phyloP scores from a whole-genome alignment of 495 filamentous ascomycete genomes.

The Parmelia sp. region DNA sequence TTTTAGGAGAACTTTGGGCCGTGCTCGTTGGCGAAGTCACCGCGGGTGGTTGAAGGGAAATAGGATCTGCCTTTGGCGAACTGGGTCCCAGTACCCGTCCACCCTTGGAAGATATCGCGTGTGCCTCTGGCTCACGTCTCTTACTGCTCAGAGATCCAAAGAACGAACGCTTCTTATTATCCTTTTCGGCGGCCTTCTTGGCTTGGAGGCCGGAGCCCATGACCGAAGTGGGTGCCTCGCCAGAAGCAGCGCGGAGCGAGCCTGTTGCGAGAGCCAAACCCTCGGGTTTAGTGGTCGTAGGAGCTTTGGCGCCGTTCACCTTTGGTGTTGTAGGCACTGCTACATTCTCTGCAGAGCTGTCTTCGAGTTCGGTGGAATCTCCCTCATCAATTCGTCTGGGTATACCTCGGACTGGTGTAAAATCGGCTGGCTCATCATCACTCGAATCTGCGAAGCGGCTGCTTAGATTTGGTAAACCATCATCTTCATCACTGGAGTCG shows the following conservation, averaged over 20 bases:
- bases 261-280: constrained; percentile 26
- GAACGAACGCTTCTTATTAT: constrained; percentile 35
- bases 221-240: constrained; percentile 26
- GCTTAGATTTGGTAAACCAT: constrained; percentile 42
- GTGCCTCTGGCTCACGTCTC: constrained; percentile 33
- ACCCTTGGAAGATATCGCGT: constrained; percentile 18
- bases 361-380: constrained; percentile 65
- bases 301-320: constrained; percentile 17
- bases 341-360: constrained; percentile 47
- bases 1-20: constrained; percentile 21
- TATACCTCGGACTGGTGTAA: constrained; percentile 60
- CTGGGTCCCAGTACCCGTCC: constrained; percentile 9
- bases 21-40: constrained; percentile 15
- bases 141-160: constrained; percentile 42
- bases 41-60: constrained; percentile 17
- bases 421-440: constrained; percentile 47
- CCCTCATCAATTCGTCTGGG: constrained; percentile 52
- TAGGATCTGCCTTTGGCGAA: constrained; percentile 23
- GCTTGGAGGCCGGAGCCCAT: constrained; percentile 39
- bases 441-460: constrained; percentile 81
- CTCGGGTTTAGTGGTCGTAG: constrained; percentile 20
- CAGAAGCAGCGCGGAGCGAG: constrained; percentile 22
- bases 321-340: constrained; percentile 20
- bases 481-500: constrained; percentile 71
- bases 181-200: constrained; percentile 33